Evolutionary conservation across 2,329 filamentous ascomycete genomes (phyloP).

Genomic region (Cytospora piceae): DNA sequence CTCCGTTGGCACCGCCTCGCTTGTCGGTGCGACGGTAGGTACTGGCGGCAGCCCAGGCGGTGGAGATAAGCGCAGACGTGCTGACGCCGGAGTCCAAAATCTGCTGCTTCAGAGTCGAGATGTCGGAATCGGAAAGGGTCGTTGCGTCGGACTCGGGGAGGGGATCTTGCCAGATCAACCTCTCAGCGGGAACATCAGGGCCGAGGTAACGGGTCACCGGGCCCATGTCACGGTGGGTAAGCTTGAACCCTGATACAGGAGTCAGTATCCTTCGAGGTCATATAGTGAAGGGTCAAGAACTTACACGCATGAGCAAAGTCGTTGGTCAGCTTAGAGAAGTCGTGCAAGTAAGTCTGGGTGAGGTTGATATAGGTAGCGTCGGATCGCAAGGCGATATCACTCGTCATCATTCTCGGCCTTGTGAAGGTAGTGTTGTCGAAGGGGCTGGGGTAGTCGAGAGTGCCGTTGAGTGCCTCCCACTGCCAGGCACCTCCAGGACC

Average conservation of each 20-base stretch:
- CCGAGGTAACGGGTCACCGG: conserved; percentile 70
- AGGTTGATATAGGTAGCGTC: conserved; percentile 75
- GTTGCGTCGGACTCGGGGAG: conserved; percentile 60
- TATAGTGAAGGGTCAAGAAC: neutral
- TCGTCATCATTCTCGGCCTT: conserved; percentile 71
- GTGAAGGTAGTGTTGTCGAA: conserved; percentile 70
- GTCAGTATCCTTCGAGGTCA: neutral
- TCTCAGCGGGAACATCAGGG: conserved; percentile 70
- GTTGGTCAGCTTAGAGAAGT: conserved; percentile 67
- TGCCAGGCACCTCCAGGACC: conserved; percentile 73
- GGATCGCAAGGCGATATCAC: conserved; percentile 69
- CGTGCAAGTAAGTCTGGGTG: conserved; percentile 64
- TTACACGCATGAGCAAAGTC: conserved; percentile 69
- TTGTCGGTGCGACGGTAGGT: conserved; percentile 74
- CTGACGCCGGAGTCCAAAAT: conserved; percentile 63
- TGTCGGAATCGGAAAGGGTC: conserved; percentile 61
- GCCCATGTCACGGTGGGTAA: conserved; percentile 75
- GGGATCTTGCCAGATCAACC: conserved; percentile 71
- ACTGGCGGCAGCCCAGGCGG: conserved; percentile 69
- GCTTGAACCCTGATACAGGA: conserved; percentile 60
- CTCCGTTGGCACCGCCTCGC: conserved; percentile 77
- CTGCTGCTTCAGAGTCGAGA: conserved; percentile 64
- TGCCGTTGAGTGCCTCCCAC: conserved; percentile 70
- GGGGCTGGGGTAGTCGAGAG: conserved; percentile 68
- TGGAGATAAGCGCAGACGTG: conserved; percentile 61